Conservation (phyloP, 225 moss, liverwort and hornwort species). For the Physcomitrellopsis africana region DNA sequence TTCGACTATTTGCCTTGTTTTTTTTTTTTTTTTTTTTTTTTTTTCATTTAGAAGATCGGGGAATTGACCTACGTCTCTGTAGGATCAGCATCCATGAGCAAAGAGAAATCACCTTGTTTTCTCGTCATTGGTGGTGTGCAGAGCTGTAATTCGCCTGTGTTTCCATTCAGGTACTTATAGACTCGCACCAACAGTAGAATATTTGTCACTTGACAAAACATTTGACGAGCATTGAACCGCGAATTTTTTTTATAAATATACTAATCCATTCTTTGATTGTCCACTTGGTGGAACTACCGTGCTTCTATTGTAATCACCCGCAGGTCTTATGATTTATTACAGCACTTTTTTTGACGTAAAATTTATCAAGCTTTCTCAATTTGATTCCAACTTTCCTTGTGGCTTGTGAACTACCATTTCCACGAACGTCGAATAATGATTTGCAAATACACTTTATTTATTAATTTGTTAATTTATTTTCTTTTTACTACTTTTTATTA, state of each 20-base stretch:
- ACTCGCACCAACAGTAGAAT: background rate
- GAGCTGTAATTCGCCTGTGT: constrained; percentile 18
- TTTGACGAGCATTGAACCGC: constrained; percentile 22
- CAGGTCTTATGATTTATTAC: too few species aligned
- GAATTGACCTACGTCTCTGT: background rate
- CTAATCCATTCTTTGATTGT: background rate
- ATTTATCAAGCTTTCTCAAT: too few species aligned
- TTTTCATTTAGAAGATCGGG: background rate
- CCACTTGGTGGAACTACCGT: background rate
- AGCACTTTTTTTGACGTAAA: too few species aligned
- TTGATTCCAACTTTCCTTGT: too few species aligned
- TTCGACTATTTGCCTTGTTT: constrained; percentile 9
- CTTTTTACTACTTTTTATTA: too few species aligned
- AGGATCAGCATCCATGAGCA: constrained; percentile 16
- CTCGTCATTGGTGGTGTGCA: constrained; percentile 20
- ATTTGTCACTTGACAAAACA: constrained; percentile 13
- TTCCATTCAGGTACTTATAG: constrained; percentile 1
- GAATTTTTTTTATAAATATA: background rate
- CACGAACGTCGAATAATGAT: too few species aligned
- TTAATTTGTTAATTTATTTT: too few species aligned
- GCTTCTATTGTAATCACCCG: too few species aligned
- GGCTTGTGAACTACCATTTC: too few species aligned
- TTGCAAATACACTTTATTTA: too few species aligned
- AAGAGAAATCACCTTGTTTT: constrained; percentile 47
- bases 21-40: too few species aligned